These are phyloP conservation scores for Epichloe hybrida DNA, from an alignment of 2,329 filamentous ascomycete species.

Conservation along the genomic window DNA sequence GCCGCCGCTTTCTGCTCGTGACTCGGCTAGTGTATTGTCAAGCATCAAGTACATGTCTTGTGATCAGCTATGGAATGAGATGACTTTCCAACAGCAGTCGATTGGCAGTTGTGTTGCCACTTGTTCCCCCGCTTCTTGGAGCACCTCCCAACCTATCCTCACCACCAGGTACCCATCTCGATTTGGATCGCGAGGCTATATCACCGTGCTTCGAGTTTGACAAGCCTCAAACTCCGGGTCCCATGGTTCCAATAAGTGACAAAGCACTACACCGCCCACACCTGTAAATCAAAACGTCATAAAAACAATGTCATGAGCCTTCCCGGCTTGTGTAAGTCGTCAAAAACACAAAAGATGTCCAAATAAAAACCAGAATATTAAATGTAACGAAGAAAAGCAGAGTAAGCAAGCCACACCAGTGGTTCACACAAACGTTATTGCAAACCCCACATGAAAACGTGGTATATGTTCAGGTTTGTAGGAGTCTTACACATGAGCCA, in stretches of 20 bases:
- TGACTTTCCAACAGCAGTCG: no score
- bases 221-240: constrained; percentile 1
- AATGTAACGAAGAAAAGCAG: background rate
- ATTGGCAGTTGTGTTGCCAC: no score
- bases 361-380: background rate
- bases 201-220: no score
- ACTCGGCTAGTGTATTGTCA: no score
- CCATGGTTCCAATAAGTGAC: background rate
- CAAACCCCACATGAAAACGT: background rate
- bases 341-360: background rate
- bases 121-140: no score
- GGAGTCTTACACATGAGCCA: background rate
- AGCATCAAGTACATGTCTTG: no score
- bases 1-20: no score
- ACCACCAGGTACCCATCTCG: no score
- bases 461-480: background rate
- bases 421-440: background rate
- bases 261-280: background rate
- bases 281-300: background rate
- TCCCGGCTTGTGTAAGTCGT: background rate
- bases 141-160: no score
- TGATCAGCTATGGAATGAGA: no score
- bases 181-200: no score
- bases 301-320: constrained; percentile 1
- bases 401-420: background rate